A percentile compares a stretch with the other conserved stretches of the same genome.
These are phyloP conservation scores for Cajanus cajan DNA, from an alignment of 306 rosid genomes.

Conservation along the genomic window DNA sequence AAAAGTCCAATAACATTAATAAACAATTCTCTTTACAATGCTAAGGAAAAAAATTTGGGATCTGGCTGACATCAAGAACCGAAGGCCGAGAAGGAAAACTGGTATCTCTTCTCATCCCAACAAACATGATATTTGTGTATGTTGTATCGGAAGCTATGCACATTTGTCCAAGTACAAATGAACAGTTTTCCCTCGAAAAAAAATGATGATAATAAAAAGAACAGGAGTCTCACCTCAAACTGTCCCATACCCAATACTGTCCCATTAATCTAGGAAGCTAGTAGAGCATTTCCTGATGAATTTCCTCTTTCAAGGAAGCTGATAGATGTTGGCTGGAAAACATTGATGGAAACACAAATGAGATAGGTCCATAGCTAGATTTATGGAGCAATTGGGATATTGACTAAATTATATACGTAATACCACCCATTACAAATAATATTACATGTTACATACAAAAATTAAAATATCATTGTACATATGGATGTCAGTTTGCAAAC, in stretches of 20 bases:
- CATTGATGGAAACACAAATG: neutral
- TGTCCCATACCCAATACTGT: slow-evolving; percentile 14
- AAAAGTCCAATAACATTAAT: neutral
- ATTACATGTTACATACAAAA: slow-evolving; percentile 15
- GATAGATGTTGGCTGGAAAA: slow-evolving; percentile 59
- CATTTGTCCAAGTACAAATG: slow-evolving; percentile 21
- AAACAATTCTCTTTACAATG: slow-evolving; percentile 11
- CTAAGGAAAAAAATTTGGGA: neutral
- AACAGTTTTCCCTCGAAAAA: neutral
- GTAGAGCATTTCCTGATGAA: slow-evolving; percentile 47
- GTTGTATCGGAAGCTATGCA: slow-evolving; percentile 17
- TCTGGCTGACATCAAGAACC: slow-evolving; percentile 25
- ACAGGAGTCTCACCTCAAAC: slow-evolving; percentile 20
- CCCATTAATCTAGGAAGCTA: slow-evolving; percentile 37
- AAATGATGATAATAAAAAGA: neutral
- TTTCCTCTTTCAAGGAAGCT: slow-evolving; percentile 68
- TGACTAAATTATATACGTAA: neutral
- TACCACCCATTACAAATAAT: neutral
- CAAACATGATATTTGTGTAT: slow-evolving; percentile 3
- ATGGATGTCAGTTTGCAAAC: slow-evolving; percentile 10
- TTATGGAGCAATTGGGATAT: neutral
- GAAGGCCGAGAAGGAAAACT: slow-evolving; percentile 52
- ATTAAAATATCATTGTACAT: neutral
- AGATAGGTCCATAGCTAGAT: slow-evolving; percentile 14
- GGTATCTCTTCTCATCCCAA: slow-evolving; percentile 48